phyloP scores from a whole-genome alignment of 192 early-diverging fungal genomes.

The Umbelopsis ramanniana region DNA sequence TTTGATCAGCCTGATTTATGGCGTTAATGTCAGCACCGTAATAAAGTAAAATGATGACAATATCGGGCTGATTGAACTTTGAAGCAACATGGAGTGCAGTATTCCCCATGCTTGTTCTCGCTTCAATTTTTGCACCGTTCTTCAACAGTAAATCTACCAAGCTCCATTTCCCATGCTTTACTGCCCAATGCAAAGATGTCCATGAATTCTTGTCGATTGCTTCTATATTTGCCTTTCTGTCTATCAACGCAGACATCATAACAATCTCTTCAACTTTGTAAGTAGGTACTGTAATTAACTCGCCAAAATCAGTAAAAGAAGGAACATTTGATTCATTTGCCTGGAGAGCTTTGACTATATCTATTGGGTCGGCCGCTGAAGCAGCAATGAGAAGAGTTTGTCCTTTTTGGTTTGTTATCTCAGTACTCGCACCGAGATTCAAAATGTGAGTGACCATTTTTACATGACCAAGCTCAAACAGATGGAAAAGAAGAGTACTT shows the following conservation, averaged over 20 bases:
- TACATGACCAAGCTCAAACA: not conserved
- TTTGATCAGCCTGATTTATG: not conserved
- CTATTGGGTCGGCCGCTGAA: too few species aligned
- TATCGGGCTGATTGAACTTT: not conserved
- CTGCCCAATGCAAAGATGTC: not conserved
- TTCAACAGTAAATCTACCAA: not conserved
- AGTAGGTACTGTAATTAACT: too few species aligned
- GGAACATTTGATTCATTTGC: too few species aligned
- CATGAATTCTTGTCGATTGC: not conserved
- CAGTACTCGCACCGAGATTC: not conserved
- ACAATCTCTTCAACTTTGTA: not conserved
- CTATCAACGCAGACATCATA: not conserved
- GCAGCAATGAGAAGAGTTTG: too few species aligned
- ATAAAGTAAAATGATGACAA: not conserved
- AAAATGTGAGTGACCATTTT: not conserved
- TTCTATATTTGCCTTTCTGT: not conserved
- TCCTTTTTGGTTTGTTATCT: not conserved
- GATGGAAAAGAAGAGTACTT: not conserved
- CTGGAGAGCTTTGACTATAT: too few species aligned
- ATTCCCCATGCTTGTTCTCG: not conserved
- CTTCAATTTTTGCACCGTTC: not conserved
- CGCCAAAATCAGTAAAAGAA: too few species aligned
- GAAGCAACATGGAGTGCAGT: not conserved
- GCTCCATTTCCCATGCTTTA: not conserved
- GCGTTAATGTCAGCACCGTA: not conserved